phyloP scores from a whole-genome alignment of 768 basidiomycete species.

The Serendipita sp. region DNA sequence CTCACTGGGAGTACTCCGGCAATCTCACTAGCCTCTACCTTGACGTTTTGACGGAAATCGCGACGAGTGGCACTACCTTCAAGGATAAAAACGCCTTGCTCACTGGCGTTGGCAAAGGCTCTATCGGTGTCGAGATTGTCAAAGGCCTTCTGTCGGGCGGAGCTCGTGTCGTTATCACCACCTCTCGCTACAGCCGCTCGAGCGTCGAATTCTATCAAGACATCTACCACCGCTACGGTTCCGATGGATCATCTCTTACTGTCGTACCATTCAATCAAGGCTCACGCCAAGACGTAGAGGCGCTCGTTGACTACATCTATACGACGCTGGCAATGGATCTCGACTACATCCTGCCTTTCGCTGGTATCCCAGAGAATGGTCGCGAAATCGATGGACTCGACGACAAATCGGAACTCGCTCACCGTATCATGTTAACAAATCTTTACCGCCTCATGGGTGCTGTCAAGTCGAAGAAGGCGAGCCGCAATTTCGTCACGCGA shows the following conservation, averaged over 20 bases:
- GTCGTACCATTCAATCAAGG: slow-evolving; percentile 99
- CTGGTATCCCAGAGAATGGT: slow-evolving; percentile 95
- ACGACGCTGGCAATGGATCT: slow-evolving; percentile 87
- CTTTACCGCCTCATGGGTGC: slow-evolving; percentile 90
- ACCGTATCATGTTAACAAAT: slow-evolving; percentile 97
- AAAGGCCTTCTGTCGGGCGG: slow-evolving; percentile 95
- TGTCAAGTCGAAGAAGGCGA: slow-evolving; percentile 96
- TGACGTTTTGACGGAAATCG: slow-evolving; percentile 94
- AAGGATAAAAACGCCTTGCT: slow-evolving; percentile 97
- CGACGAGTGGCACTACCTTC: slow-evolving; percentile 95
- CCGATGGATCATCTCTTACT: slow-evolving; percentile 87
- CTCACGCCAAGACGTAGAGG: slow-evolving; percentile 96
- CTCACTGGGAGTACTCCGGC: slow-evolving; percentile 91
- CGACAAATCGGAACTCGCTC: slow-evolving; percentile 93
- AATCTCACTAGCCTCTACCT: slow-evolving; percentile 92
- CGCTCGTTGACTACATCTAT: slow-evolving; percentile 96
- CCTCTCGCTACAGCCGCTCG: slow-evolving; percentile 88
- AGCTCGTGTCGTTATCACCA: slow-evolving; percentile 92
- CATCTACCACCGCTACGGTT: slow-evolving; percentile 90
- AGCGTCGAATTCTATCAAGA: slow-evolving; percentile 97
- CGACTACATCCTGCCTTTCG: slow-evolving; percentile 97
- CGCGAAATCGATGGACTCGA: slow-evolving; percentile 95
- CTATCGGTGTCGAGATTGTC: slow-evolving; percentile 93
- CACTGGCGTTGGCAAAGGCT: slow-evolving; percentile 95
- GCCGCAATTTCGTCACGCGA: slow-evolving; percentile 87